A percentile compares a stretch with the other conserved stretches of the same genome.
phyloP scores from a whole-genome alignment of 345 rosid species.

The Punica granatum region DNA sequence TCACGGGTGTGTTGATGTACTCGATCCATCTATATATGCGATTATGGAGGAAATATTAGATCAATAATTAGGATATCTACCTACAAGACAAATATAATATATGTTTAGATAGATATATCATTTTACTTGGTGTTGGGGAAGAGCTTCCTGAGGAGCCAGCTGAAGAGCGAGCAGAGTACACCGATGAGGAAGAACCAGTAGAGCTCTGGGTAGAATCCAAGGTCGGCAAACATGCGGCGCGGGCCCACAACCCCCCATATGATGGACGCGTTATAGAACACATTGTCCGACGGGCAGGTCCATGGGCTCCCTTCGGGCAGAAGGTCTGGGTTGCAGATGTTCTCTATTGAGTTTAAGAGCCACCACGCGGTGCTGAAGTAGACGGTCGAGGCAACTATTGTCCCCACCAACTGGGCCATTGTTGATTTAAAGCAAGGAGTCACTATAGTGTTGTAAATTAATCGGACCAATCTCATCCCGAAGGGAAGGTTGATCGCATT shows the following conservation, averaged over 20 bases:
- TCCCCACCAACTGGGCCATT: slow-evolving; percentile 59
- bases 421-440: not conserved
- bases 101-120: too few relatives aligned
- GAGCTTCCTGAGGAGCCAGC: not conserved
- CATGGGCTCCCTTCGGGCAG: slow-evolving; percentile 73
- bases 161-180: not conserved
- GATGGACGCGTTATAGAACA: slow-evolving; percentile 88
- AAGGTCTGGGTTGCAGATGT: slow-evolving; percentile 68
- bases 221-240: slow-evolving; percentile 62
- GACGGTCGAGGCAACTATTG: slow-evolving; percentile 68
- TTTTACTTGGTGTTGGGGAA: not conserved
- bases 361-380: slow-evolving; percentile 96
- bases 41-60: too few relatives aligned
- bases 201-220: slow-evolving; percentile 81
- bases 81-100: too few relatives aligned
- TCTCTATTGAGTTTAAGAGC: slow-evolving; percentile 70
- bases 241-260: slow-evolving; percentile 98
- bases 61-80: too few relatives aligned
- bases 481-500: too few relatives aligned
- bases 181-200: slow-evolving; percentile 4
- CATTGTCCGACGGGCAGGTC: slow-evolving; percentile 97
- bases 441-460: too few relatives aligned
- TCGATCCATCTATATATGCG: not conserved
- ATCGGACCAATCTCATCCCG: too few relatives aligned
- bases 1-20: not conserved